These are phyloP conservation scores for Starmerella potacharoeniae DNA, from an alignment of 805 yeast genomes.

Conservation along the genomic window DNA sequence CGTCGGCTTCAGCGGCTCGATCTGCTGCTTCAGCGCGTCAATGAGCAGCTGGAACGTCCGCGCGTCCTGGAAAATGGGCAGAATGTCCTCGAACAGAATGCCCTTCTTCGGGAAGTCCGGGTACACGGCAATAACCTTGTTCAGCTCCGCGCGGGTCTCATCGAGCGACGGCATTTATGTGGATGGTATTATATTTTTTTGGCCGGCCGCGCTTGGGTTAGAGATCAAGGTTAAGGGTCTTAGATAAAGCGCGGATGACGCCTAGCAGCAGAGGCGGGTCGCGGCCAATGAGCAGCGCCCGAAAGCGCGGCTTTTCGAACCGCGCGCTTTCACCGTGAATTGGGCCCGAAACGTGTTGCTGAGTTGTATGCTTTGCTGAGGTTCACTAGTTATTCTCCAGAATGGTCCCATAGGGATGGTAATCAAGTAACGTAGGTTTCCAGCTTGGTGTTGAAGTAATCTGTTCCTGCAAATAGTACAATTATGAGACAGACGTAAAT, in stretches of 20 bases:
- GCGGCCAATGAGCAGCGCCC: no score
- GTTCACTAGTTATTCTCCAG: no score
- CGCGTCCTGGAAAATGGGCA: conserved; percentile 86
- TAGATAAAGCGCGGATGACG: background rate
- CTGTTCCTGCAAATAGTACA: no score
- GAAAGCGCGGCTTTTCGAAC: no score
- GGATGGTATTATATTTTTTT: background rate
- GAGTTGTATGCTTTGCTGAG: no score
- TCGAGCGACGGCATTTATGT: background rate
- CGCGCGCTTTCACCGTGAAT: no score
- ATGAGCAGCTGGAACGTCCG: conserved; percentile 67
- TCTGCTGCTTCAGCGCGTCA: conserved; percentile 65
- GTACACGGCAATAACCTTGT: conserved; percentile 44
- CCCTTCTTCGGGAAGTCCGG: conserved; percentile 94
- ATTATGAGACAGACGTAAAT: no score
- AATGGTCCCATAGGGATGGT: no score
- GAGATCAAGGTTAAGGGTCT: background rate
- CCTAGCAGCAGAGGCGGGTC: no score
- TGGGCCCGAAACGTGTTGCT: no score
- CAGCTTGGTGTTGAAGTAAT: no score
- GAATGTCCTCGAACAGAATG: conserved; percentile 85
- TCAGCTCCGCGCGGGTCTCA: conserved; percentile 22
- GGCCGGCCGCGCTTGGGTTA: background rate
- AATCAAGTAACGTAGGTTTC: no score
- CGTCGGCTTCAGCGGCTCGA: conserved; percentile 56